These are phyloP conservation scores for Starmerella bombicola DNA, from an alignment of 805 yeast genomes.

Conservation along the genomic window DNA sequence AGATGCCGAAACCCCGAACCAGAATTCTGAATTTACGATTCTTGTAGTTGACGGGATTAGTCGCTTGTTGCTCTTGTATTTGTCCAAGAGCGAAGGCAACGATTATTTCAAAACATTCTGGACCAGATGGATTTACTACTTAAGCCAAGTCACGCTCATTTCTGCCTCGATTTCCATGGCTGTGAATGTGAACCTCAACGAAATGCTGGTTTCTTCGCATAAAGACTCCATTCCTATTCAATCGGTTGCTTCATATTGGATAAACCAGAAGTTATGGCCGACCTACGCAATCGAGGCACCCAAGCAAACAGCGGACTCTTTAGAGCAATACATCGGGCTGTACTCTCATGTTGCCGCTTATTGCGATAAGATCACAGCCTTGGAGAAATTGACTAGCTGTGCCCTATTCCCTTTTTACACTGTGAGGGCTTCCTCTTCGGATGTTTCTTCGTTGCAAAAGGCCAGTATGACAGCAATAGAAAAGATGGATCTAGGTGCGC, in stretches of 20 bases:
- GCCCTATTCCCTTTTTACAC: slow-evolving; percentile 19
- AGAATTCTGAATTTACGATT: slow-evolving; percentile 40
- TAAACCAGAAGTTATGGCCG: slow-evolving; percentile 29
- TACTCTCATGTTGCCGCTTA: slow-evolving; percentile 5
- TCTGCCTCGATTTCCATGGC: slow-evolving; percentile 43
- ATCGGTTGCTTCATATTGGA: slow-evolving; percentile 32
- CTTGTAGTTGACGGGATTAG: slow-evolving; percentile 56
- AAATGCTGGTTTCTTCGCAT: slow-evolving; percentile 32
- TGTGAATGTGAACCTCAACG: slow-evolving; percentile 43
- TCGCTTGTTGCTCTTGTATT: slow-evolving; percentile 44
- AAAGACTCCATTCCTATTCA: slow-evolving; percentile 13
- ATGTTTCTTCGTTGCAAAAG: slow-evolving; percentile 50
- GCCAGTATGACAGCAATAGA: slow-evolving; percentile 43
- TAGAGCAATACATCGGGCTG: slow-evolving; percentile 31
- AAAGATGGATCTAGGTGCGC: slow-evolving; percentile 17
- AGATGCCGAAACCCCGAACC: slow-evolving; percentile 17
- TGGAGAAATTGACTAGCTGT: slow-evolving; percentile 11
- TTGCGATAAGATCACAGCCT: slow-evolving; percentile 3
- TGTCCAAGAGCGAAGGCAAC: slow-evolving; percentile 30
- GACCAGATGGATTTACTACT: slow-evolving; percentile 43
- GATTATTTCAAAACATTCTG: slow-evolving; percentile 35
- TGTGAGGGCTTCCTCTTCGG: neutral
- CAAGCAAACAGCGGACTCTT: slow-evolving; percentile 42
- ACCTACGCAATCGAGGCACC: slow-evolving; percentile 30
- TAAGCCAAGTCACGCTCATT: slow-evolving; percentile 33